phyloP scores from a whole-genome alignment of 2,329 filamentous ascomycete species.

The Aspergillus flavus region DNA sequence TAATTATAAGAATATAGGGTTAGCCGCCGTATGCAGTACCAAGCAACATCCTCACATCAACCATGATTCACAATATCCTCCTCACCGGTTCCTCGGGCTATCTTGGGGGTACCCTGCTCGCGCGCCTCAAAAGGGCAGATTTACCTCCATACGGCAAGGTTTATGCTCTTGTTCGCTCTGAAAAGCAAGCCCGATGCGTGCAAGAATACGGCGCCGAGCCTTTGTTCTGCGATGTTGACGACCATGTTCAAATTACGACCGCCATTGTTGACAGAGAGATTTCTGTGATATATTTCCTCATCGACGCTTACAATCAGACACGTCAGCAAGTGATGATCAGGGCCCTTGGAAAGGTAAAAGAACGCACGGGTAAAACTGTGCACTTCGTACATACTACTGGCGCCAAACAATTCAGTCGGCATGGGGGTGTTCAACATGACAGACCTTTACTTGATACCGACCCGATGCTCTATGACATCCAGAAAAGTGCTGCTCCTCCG shows the following conservation, averaged over 20 bases:
- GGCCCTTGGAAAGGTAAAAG: slow-evolving; percentile 50
- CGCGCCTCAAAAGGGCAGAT: slow-evolving; percentile 36
- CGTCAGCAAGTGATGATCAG: slow-evolving; percentile 48
- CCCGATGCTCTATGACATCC: slow-evolving; percentile 46
- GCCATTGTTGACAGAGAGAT: slow-evolving; percentile 49
- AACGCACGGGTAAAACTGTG: slow-evolving; percentile 43
- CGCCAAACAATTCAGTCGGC: slow-evolving; percentile 56
- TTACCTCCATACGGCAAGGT: slow-evolving; percentile 50
- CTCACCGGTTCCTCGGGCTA: slow-evolving; percentile 58
- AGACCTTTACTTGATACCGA: slow-evolving; percentile 49
- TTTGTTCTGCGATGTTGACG: slow-evolving; percentile 43
- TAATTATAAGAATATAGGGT: background rate
- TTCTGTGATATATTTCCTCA: slow-evolving; percentile 52
- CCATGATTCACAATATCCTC: slow-evolving; percentile 42
- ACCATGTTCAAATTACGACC: slow-evolving; percentile 38
- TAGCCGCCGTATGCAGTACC: background rate
- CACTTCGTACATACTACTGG: slow-evolving; percentile 58
- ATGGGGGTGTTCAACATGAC: slow-evolving; percentile 49
- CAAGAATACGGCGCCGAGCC: slow-evolving; percentile 48
- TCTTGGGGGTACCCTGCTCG: slow-evolving; percentile 54
- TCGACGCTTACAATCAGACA: slow-evolving; percentile 42
- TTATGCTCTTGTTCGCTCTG: slow-evolving; percentile 52
- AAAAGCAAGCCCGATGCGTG: slow-evolving; percentile 49
- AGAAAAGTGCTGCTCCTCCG: slow-evolving; percentile 38
- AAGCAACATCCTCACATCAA: background rate